Percentiles rank a stretch among this genome's conserved stretches.
These are phyloP conservation scores for Microcyclospora pomicola DNA, from an alignment of 2,329 filamentous ascomycete genomes.

Conservation along the genomic window DNA sequence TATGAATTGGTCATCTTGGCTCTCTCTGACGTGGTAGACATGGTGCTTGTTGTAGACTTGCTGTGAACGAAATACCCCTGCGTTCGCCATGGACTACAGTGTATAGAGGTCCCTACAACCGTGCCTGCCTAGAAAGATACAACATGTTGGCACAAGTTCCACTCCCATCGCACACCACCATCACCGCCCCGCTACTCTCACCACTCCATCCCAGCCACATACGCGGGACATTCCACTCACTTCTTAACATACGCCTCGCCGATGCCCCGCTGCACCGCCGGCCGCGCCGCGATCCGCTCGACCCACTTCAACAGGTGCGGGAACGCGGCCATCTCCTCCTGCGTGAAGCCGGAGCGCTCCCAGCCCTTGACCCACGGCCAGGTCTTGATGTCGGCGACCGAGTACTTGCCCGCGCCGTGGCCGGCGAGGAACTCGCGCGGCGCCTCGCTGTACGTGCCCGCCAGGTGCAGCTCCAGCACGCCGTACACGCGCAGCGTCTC, in stretches of 20 bases:
- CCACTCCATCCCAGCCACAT: too few relatives aligned
- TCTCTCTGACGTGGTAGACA: too few relatives aligned
- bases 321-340: constrained; percentile 37
- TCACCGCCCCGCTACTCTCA: too few relatives aligned
- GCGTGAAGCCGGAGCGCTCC: constrained; percentile 29
- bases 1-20: too few relatives aligned
- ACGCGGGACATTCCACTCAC: constrained; percentile 3
- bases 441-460: constrained; percentile 37
- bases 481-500: constrained; percentile 39
- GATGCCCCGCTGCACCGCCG: constrained; percentile 35
- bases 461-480: constrained; percentile 42
- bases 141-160: too few relatives aligned
- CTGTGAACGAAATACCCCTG: too few relatives aligned
- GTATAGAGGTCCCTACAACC: too few relatives aligned
- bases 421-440: constrained; percentile 40
- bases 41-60: too few relatives aligned
- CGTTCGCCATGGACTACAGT: too few relatives aligned
- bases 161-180: too few relatives aligned
- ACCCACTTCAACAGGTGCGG: constrained; percentile 41
- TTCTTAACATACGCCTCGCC: constrained; percentile 23
- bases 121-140: too few relatives aligned
- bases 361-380: constrained; percentile 39
- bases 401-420: constrained; percentile 41
- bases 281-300: constrained; percentile 35
- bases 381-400: constrained; percentile 39